Base-by-base conservation (phyloP, 2,329 filamentous ascomycete species). In the Colletotrichum costaricense region DNA sequence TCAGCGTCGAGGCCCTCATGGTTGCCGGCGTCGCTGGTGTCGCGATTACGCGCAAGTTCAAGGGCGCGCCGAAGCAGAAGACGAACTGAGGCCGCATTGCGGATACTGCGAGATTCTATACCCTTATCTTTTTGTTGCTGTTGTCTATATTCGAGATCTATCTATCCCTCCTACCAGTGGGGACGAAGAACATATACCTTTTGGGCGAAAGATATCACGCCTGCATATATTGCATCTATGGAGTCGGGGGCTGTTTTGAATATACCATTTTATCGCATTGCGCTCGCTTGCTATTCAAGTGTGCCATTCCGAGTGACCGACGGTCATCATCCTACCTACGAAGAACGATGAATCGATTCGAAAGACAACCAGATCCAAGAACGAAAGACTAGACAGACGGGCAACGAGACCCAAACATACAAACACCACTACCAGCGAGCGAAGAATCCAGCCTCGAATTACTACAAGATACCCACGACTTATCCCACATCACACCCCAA, bases 1-100 rank as follows among this genome's bases (percentile, higher is more conserved):
- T 88, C 54, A 81, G 81, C 22, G 76, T 88, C 46, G 85, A 88
- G 75, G 82, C 84, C 22, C 71, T 85, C 56, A 83, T 88, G 80
- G 83, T 88, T 4, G 71, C 85, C 35, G 80, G 81, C 11, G 83
- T 86, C 14, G 80, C 79, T 28, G 75, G 81, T 8, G 78, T 79
- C 67, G 78, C 78, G 65, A 74, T 81, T 52, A 69, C 80, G 24
- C 81, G 80, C 73, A 73, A 78, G 64, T 73, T 80, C 19, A 70
- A 65, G 42, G 49, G 74, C 12, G 59, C 56, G 35, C 67, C 70
- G 67, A 77, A 75, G 72, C 72, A 74, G 46, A 77, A 66, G 67
- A 62, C 67, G n/a, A 63, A 46, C 63, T 57, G 38, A 57, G 24
- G 12, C 2, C 9, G 8, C 49, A 9, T 3, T 16, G 11, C 16